Evolutionary conservation across 441 rosid species (phyloP), one percentile per base, ranked within the genome.

Genomic region (Bruguiera hainesii): DNA sequence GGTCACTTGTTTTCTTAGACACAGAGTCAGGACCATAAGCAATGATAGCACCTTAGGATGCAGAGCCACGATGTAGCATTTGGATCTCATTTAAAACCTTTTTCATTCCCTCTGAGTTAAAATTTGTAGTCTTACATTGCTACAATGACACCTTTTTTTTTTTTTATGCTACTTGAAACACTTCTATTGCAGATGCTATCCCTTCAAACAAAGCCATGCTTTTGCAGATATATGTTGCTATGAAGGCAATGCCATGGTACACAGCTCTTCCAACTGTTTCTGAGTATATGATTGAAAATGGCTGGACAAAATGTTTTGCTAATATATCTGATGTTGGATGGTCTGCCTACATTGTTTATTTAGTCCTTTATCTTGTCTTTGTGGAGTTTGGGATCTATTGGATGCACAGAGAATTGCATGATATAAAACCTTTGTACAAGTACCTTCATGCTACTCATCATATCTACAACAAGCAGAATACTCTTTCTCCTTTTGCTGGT

Each of bases 171-270:
- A 18, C 42, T 48, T 20, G 66, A 63, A 66, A 30, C 50, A 51
- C 25, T 73, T 55, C 65, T 26, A 42, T 26, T 79, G 83, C 89
- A 94, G 98, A 94, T 84, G 91, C 89, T 33, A 81, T 89, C 49
- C 98, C 98, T 63, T 73, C 97, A 28, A 89, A 56, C 56, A 88
- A 80, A 71, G 89, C 97, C 51, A 94, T 94, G 93, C 78, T 83
- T 53, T 70, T 87, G 79, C 98, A 94, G 75, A 91, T 94, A 50
- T 89, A 70, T 79, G 98, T 94, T 65, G 91, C 97, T 18, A 91
- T 91, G 98, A 91, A 94, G 79, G 87, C 97, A 35, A 89, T 89
- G 97, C 96, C 97, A n/a, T 94, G 87, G 85, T 94, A 94, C 82
- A 68, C 76, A 74, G 82, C 76, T 64, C 92, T 94, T 70, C 98